phyloP scores from a whole-genome alignment of 1,284 basidiomycete species.

The Pseudozyma sp. region DNA sequence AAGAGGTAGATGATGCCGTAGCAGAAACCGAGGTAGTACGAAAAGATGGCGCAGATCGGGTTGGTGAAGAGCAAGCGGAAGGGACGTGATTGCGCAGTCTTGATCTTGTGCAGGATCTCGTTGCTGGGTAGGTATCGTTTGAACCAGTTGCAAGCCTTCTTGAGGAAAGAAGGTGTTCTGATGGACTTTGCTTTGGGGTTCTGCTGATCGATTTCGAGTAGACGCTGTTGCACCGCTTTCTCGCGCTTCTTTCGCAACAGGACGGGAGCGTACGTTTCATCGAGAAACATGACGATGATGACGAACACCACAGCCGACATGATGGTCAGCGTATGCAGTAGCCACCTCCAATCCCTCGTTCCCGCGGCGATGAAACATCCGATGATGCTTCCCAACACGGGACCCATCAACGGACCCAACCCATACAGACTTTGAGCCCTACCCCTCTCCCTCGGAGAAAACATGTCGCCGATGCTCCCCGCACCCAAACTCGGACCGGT shows the following conservation, averaged over 20 bases:
- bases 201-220: slow-evolving; percentile 22
- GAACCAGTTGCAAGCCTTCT: neutral
- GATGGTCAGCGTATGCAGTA: slow-evolving; percentile 56
- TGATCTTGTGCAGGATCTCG: slow-evolving; percentile 32
- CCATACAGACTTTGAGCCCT: slow-evolving; percentile 55
- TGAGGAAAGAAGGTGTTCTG: neutral
- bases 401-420: slow-evolving; percentile 58
- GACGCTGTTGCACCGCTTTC: slow-evolving; percentile 13
- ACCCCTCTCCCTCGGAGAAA: slow-evolving; percentile 53
- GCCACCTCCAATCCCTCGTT: slow-evolving; percentile 52
- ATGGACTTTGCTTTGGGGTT: slow-evolving; percentile 6
- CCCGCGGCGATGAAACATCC: slow-evolving; percentile 56
- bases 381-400: slow-evolving; percentile 55
- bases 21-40: slow-evolving; percentile 71
- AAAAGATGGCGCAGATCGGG: slow-evolving; percentile 69
- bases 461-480: slow-evolving; percentile 63
- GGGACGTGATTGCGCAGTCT: slow-evolving; percentile 68
- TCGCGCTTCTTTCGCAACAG: slow-evolving; percentile 54
- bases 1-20: slow-evolving; percentile 71
- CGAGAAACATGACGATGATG: slow-evolving; percentile 31
- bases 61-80: slow-evolving; percentile 65
- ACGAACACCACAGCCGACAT: slow-evolving; percentile 27
- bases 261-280: slow-evolving; percentile 60
- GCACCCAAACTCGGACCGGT: slow-evolving; percentile 60
- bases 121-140: slow-evolving; percentile 16